phyloP scores from a whole-genome alignment of 805 yeast species.

The Nakazawaea ishiwadae region DNA sequence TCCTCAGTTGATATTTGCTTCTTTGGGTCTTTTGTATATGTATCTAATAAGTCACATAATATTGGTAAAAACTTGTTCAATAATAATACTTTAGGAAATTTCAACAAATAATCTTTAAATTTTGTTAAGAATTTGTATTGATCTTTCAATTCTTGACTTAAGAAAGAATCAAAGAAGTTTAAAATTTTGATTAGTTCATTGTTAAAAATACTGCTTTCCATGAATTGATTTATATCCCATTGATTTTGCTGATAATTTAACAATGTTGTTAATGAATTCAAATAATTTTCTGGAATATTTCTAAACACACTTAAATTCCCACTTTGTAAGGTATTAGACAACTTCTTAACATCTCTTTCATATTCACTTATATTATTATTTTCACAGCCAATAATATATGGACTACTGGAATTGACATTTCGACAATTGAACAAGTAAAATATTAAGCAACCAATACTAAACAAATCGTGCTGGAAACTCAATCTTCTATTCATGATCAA shows the following conservation, averaged over 20 bases:
- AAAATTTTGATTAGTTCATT: conserved; percentile 79
- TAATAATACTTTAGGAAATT: conserved; percentile 54
- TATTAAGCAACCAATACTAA: conserved; percentile 77
- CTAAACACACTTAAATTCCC: conserved; percentile 43
- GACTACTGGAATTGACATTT: conserved; percentile 29
- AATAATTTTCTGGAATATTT: conserved; percentile 56
- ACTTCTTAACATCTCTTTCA: conserved; percentile 46
- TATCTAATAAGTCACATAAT: conserved; percentile 46
- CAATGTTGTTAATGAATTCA: conserved; percentile 45
- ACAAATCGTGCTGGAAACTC: conserved; percentile 70
- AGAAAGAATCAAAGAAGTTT: conserved; percentile 76
- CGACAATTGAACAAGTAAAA: conserved; percentile 56
- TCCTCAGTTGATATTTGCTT: conserved; percentile 23
- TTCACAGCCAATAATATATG: conserved; percentile 39
- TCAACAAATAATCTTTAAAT: conserved; percentile 44
- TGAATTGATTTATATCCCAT: conserved; percentile 63
- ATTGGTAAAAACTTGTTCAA: conserved; percentile 74
- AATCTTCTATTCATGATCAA: conserved; percentile 61
- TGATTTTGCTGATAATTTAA: conserved; percentile 51
- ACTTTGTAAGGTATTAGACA: conserved; percentile 27
- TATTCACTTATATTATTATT: conserved; percentile 49
- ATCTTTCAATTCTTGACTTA: conserved; percentile 67
- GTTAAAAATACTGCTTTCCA: conserved; percentile 72
- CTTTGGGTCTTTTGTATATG: conserved; percentile 26
- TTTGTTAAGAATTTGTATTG: conserved; percentile 66